Base-by-base conservation (phyloP, 2,329 filamentous ascomycete species). In the Fusarium beomiforme region DNA sequence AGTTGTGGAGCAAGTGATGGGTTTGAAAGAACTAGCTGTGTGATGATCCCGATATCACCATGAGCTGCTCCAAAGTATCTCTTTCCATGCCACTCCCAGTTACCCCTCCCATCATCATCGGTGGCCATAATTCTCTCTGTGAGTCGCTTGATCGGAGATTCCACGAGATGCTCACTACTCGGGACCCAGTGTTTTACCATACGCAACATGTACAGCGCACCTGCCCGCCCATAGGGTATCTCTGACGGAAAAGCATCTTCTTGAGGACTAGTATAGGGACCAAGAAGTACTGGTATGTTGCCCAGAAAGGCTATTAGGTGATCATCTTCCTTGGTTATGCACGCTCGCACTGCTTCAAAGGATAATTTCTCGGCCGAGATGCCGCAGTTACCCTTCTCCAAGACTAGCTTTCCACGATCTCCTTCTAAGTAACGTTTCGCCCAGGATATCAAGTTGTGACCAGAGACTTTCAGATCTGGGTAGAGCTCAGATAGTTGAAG, bases 21-120 rank as follows among this genome's bases (percentile, higher is more conserved):
- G 59, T 86, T 85, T 5, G 89, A 89, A 24, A 87, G 81, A 3
- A 92, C 85, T 17, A 93, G 81, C 78, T 93, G 91, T n/a, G 88
- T 90, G 60, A 93, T 85, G 77, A 92, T 92, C 8, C 91, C 90
- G 29, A 93, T 87, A 16, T 88, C 85, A 11, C 92, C 92, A 75
- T 93, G 90, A 0, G 87, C 88, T 8, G 91, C 89, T 3, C 91
- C 92, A 37, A 92, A 82, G 74, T 92, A 92, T 21, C 81, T 77
- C 71, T 88, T 88, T 17, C 86, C 87, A 64, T 89, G 86, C 88
- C 89, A 93, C 68, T 84, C 85, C 91, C 91, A 93, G 2, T 80
- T 78, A 9, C 77, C 79, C 41, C 79, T 78, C 8, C 77, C 80
- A n/a, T 84, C 63, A 78, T 81, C 77, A 63, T 80, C 82, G 31